These are phyloP conservation scores for Trebouxia sp. DNA, from an alignment of 139 green algal species.

Conservation along the genomic window DNA sequence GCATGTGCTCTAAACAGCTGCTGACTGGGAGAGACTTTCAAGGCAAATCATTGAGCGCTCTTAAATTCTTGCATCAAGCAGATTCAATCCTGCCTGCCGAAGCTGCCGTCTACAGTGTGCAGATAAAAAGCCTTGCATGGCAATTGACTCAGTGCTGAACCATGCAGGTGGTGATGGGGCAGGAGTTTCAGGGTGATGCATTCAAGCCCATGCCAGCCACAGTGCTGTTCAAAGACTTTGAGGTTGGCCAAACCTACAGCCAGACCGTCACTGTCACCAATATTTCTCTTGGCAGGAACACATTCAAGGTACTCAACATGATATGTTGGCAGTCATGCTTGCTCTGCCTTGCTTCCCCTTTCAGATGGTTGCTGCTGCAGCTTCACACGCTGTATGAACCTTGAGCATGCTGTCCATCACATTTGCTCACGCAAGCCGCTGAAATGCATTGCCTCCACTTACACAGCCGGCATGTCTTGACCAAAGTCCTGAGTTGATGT, in stretches of 20 bases:
- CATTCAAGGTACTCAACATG: constrained; percentile 43
- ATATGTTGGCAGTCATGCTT: neutral
- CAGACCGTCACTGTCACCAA: constrained; percentile 61
- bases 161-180: constrained; percentile 54
- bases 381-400: neutral
- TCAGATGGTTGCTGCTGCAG: neutral
- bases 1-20: too few species aligned
- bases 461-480: too few species aligned
- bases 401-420: neutral
- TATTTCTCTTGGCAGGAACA: constrained; percentile 60
- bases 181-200: constrained; percentile 51
- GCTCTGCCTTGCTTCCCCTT: neutral
- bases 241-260: constrained; percentile 50
- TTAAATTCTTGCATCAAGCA: too few species aligned
- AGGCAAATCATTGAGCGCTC: too few species aligned
- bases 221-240: constrained; percentile 64
- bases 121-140: too few species aligned
- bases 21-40: too few species aligned
- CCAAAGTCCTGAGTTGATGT: too few species aligned
- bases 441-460: too few species aligned
- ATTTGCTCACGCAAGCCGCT: too few species aligned
- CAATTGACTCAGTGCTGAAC: too few species aligned
- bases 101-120: too few species aligned
- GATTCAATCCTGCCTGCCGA: too few species aligned
- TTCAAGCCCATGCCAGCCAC: constrained; percentile 59